These are phyloP conservation scores for Rhododendron kiyosumense DNA, from an alignment of 148 eudicot species.

Conservation along the genomic window DNA sequence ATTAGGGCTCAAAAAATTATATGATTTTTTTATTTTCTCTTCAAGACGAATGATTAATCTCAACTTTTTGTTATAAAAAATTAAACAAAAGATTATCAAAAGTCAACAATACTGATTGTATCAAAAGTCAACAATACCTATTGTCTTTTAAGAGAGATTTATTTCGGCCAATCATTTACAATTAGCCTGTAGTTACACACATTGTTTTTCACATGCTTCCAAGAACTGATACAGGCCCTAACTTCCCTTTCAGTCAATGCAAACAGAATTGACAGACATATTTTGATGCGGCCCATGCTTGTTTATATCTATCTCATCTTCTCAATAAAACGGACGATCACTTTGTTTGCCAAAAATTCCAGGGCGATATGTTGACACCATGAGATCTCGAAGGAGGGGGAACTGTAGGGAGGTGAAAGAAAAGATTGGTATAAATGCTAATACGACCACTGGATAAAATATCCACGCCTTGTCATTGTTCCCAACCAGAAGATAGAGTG, in stretches of 20 bases:
- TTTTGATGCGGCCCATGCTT: not conserved
- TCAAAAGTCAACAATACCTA: too few relatives aligned
- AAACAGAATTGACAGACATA: not conserved
- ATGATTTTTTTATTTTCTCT: too few relatives aligned
- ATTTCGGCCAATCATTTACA: not conserved
- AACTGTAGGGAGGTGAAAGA: not conserved
- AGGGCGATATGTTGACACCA: not conserved
- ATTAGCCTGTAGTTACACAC: not conserved
- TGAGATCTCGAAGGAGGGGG: too few relatives aligned
- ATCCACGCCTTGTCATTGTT: not conserved
- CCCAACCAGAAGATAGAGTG: not conserved
- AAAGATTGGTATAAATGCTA: not conserved
- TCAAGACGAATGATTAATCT: too few relatives aligned
- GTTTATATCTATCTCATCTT: not conserved
- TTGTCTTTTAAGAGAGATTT: too few relatives aligned
- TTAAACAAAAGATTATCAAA: too few relatives aligned
- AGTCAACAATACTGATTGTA: too few relatives aligned
- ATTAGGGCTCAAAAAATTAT: too few relatives aligned
- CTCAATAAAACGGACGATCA: not conserved
- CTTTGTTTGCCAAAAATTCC: not conserved
- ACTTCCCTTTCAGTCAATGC: not conserved
- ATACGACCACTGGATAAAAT: not conserved
- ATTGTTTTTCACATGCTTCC: not conserved
- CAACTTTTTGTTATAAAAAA: too few relatives aligned
- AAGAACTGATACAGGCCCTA: not conserved